Evolutionary conservation across 1,139 yeast species (phyloP).

Genomic region (Diutina rugosa): DNA sequence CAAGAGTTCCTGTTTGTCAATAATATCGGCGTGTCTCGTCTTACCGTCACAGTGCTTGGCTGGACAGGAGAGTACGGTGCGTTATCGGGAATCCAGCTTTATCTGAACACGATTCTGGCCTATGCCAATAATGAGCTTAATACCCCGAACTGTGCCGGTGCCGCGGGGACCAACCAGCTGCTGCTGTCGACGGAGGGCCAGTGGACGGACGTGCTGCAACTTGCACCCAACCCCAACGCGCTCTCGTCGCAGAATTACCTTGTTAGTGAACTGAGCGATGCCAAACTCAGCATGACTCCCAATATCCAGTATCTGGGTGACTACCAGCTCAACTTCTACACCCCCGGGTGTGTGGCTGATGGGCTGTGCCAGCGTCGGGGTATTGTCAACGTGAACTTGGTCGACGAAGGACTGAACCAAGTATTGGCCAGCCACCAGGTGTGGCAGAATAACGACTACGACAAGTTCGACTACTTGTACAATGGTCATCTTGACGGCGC

Average conservation of each 20-base stretch:
- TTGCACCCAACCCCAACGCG: slow-evolving; percentile 8
- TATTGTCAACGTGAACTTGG: slow-evolving; percentile 61
- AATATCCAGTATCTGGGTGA: slow-evolving; percentile 63
- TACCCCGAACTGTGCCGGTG: slow-evolving; percentile 42
- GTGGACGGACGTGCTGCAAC: slow-evolving; percentile 17
- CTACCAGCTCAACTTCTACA: slow-evolving; percentile 57
- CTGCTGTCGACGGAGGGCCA: slow-evolving; percentile 10
- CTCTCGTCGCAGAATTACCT: slow-evolving; percentile 14
- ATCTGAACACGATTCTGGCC: slow-evolving; percentile 42
- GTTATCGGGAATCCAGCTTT: slow-evolving; percentile 62
- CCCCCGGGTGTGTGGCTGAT: slow-evolving; percentile 79
- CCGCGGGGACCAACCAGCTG: slow-evolving; percentile 14
- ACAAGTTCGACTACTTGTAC: slow-evolving; percentile 70
- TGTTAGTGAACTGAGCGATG: slow-evolving; percentile 17
- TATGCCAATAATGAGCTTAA: slow-evolving; percentile 72
- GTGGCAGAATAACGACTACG: slow-evolving; percentile 68
- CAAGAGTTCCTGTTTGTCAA: slow-evolving; percentile 81
- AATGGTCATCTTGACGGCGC: slow-evolving; percentile 53
- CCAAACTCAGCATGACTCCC: slow-evolving; percentile 50
- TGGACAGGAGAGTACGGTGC: slow-evolving; percentile 64
- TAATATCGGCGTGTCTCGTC: slow-evolving; percentile 42
- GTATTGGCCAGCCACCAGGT: slow-evolving; percentile 29
- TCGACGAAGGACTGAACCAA: slow-evolving; percentile 30
- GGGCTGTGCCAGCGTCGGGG: slow-evolving; percentile 61
- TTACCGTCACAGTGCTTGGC: slow-evolving; percentile 55